Evolutionary conservation across 441 rosid genomes (phyloP).

Genomic region (Eruca vesicaria): DNA sequence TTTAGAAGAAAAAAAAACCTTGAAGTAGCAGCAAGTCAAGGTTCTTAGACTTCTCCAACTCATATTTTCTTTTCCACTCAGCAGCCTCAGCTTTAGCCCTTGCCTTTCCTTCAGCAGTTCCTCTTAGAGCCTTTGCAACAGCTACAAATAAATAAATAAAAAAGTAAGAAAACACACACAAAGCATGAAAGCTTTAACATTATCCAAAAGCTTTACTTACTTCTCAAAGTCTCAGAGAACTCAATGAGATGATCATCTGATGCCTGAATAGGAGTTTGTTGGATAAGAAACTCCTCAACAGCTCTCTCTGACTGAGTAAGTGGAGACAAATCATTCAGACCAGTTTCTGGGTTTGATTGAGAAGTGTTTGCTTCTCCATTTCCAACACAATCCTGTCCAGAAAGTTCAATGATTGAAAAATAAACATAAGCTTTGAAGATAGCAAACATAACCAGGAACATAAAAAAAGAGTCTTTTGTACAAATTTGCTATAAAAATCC

Average conservation of each 20-base stretch:
- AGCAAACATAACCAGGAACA: background rate
- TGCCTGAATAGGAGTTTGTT: background rate
- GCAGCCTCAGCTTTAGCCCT: background rate
- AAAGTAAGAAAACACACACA: background rate
- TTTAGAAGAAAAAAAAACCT: background rate
- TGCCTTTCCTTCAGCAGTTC: background rate
- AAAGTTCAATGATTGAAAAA: background rate
- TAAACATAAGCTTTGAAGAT: background rate
- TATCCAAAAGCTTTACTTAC: background rate
- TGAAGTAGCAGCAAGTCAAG: background rate
- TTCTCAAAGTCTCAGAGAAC: background rate
- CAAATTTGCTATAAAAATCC: background rate
- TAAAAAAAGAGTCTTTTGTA: background rate
- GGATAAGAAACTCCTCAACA: background rate
- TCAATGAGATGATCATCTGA: background rate
- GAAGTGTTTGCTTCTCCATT: conserved; percentile 54
- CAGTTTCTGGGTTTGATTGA: conserved; percentile 47
- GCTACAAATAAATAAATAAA: background rate
- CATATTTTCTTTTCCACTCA: background rate
- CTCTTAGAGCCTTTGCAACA: background rate
- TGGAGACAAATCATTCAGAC: conserved; percentile 39
- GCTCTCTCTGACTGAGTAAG: background rate
- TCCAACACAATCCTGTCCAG: conserved; percentile 44
- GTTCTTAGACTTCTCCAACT: background rate
- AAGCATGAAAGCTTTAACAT: background rate